These are phyloP conservation scores for Tetrahymena thermophila DNA, from an alignment of 73 alveolate genomes.

Conservation along the genomic window DNA sequence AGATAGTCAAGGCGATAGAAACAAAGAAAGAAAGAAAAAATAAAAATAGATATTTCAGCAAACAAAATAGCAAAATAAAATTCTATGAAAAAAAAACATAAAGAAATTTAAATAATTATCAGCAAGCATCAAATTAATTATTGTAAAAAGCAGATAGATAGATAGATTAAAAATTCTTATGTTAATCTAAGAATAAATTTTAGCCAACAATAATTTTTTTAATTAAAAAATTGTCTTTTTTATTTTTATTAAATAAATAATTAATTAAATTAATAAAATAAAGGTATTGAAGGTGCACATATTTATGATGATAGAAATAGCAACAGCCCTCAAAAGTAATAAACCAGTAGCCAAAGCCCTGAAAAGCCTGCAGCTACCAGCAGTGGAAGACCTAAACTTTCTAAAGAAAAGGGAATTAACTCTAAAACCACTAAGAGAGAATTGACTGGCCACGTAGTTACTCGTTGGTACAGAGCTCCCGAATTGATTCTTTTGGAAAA, in stretches of 20 bases:
- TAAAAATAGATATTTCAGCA: not conserved
- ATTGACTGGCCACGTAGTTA: constrained; percentile 95
- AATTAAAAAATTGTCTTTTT: no score
- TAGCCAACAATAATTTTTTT: not conserved
- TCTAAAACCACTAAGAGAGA: constrained; percentile 57
- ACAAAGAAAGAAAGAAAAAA: not conserved
- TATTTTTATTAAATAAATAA: no score
- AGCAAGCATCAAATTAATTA: not conserved
- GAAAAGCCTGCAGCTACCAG: not conserved
- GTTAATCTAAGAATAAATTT: not conserved
- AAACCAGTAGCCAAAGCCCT: not conserved
- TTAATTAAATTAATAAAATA: not conserved
- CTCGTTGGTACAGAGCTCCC: constrained; percentile 99
- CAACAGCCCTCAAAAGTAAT: not conserved
- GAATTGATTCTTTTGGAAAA: constrained; percentile 94
- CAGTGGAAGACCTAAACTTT: not conserved
- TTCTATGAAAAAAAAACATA: no score
- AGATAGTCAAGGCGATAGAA: not conserved
- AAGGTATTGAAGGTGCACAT: constrained; percentile 30
- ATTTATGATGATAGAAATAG: not conserved
- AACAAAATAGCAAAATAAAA: not conserved
- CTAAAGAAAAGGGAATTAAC: constrained; percentile 3
- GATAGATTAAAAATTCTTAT: not conserved
- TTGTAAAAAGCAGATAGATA: not conserved
- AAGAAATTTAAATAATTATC: no score